These are phyloP conservation scores for Penicillium chermesinum DNA, from an alignment of 495 filamentous ascomycete species.

Conservation along the genomic window DNA sequence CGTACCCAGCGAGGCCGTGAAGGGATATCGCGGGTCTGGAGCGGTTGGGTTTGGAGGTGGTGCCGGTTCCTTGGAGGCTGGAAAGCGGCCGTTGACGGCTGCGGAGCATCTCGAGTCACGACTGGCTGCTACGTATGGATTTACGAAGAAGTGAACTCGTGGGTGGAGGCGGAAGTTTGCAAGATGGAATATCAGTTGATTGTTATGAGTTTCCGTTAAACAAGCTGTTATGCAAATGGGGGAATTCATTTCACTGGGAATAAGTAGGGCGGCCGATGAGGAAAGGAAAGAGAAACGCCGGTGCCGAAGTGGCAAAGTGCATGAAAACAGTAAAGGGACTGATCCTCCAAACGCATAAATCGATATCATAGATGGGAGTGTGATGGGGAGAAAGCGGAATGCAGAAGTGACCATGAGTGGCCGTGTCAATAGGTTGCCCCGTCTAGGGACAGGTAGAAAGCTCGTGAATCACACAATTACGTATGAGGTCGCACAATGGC, in stretches of 20 bases:
- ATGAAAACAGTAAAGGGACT: constrained; percentile 5
- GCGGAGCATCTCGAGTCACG: constrained; percentile 74
- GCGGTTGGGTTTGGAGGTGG: constrained; percentile 42
- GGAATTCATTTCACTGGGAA: constrained; percentile 11
- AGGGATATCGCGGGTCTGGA: constrained; percentile 26
- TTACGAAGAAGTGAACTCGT: constrained; percentile 31
- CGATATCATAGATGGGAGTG: constrained; percentile 13
- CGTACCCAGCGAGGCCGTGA: constrained; percentile 66
- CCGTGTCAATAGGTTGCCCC: constrained; percentile 9
- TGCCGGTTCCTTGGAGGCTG: constrained; percentile 36
- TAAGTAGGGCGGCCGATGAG: constrained; percentile 11
- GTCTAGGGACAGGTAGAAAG: constrained; percentile 20
- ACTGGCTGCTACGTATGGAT: constrained; percentile 69
- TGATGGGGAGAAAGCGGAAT: constrained; percentile 2
- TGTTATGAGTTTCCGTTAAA: background rate
- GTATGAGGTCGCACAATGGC: constrained; percentile 7
- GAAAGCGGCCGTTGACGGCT: constrained; percentile 67
- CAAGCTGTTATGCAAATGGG: constrained; percentile 9
- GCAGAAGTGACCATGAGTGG: constrained; percentile 8
- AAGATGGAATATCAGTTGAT: background rate
- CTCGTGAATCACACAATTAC: constrained; percentile 20
- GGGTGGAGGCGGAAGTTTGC: background rate
- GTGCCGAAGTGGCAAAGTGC: constrained; percentile 22
- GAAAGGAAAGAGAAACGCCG: constrained; percentile 14
- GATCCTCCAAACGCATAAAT: constrained; percentile 16